phyloP scores from a whole-genome alignment of 805 yeast species.

The Ogataea haglerorum region DNA sequence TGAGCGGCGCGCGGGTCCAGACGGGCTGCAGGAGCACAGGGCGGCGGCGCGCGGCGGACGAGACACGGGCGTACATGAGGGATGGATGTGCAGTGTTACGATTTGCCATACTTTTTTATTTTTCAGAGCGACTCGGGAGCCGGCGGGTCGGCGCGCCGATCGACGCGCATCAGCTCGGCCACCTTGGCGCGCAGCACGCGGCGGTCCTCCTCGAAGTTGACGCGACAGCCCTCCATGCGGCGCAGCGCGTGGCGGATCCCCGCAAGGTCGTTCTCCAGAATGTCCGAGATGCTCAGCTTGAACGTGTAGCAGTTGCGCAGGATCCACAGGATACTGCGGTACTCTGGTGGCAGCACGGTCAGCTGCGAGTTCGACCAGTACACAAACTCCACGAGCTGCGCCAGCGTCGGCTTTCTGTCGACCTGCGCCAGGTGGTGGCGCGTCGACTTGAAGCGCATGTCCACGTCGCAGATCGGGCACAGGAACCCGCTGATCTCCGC shows the following conservation, averaged over 20 bases:
- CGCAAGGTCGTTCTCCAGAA: slow-evolving; percentile 16
- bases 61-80: slow-evolving; percentile 4
- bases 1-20: neutral
- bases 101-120: slow-evolving; percentile 7
- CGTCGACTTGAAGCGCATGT: slow-evolving; percentile 19
- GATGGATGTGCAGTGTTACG: neutral
- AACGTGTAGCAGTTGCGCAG: slow-evolving; percentile 13
- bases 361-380: slow-evolving; percentile 13
- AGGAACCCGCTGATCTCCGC: slow-evolving; percentile 39
- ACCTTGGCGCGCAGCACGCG: slow-evolving; percentile 31
- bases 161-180: slow-evolving; percentile 15
- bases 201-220: slow-evolving; percentile 19
- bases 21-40: neutral
- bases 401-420: slow-evolving; percentile 13
- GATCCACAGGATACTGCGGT: slow-evolving; percentile 12
- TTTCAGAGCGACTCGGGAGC: neutral
- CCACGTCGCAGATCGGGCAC: slow-evolving; percentile 54
- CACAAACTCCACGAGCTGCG: slow-evolving; percentile 13
- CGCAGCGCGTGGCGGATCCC: slow-evolving; percentile 40
- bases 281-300: slow-evolving; percentile 2
- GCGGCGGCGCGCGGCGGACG: neutral
- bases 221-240: slow-evolving; percentile 45
- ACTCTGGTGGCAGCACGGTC: slow-evolving; percentile 19
- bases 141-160: slow-evolving; percentile 6
- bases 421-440: slow-evolving; percentile 11